These are phyloP conservation scores for Astrephomene gubernaculifera DNA, from an alignment of 139 green algal species.

Conservation along the genomic window DNA sequence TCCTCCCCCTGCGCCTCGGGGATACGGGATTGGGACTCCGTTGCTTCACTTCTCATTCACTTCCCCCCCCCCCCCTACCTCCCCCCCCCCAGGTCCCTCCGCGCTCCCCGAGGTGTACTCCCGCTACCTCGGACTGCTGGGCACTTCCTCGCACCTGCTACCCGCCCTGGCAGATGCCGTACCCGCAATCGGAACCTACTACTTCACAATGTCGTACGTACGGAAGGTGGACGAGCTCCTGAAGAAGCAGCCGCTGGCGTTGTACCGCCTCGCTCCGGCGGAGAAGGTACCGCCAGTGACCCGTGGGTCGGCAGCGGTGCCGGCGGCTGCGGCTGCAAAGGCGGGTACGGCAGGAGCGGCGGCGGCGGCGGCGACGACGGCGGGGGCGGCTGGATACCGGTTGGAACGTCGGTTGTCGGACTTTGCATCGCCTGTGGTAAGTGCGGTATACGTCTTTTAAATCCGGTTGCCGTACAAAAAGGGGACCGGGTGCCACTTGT, in stretches of 20 bases:
- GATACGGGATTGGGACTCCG: no score
- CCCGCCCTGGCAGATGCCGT: not conserved
- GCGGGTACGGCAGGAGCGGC: not conserved
- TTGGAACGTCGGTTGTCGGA: conserved; percentile 42
- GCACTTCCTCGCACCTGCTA: conserved; percentile 18
- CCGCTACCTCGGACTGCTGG: conserved; percentile 42
- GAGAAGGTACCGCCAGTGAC: conserved; percentile 34
- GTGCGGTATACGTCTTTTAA: no score
- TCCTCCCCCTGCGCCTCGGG: no score
- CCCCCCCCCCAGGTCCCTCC: not conserved
- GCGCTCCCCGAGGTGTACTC: conserved; percentile 40
- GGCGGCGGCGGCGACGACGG: not conserved
- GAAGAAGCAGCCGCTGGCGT: conserved; percentile 28
- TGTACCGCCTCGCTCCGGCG: conserved; percentile 52
- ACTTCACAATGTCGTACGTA: conserved; percentile 15
- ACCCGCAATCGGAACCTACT: conserved; percentile 22
- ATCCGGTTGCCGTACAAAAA: no score
- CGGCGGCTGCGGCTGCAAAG: not conserved
- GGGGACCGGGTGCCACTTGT: no score
- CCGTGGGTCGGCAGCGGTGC: conserved; percentile 1
- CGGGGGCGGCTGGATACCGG: conserved; percentile 13
- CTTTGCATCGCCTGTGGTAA: conserved; percentile 39
- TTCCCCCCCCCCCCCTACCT: no score
- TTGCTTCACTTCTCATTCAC: no score
- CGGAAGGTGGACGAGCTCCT: conserved; percentile 35